These are phyloP conservation scores for Lolium rigidum DNA, from an alignment of 176 grass and related monocot genomes.

Conservation along the genomic window DNA sequence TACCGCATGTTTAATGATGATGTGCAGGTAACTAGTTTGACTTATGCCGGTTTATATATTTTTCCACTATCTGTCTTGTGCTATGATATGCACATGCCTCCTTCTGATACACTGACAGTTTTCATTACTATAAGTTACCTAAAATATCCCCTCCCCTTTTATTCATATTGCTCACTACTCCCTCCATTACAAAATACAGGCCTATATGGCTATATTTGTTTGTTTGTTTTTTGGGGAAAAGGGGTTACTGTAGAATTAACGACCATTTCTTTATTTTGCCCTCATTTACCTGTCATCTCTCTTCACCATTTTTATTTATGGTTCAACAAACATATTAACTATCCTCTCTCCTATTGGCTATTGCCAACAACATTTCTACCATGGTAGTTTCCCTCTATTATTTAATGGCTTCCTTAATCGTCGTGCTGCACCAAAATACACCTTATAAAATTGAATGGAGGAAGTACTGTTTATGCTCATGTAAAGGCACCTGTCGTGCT, in stretches of 20 bases:
- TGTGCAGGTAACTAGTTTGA: conserved; percentile 74
- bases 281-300: neutral
- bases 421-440: neutral
- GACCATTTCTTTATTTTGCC: neutral
- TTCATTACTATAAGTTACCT: neutral
- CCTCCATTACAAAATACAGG: neutral
- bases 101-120: neutral
- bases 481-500: neutral
- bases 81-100: neutral
- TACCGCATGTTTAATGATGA: conserved; percentile 99
- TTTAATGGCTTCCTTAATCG: neutral
- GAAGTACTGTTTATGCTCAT: neutral
- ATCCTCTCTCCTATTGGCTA: neutral
- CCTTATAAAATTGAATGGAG: neutral
- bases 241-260: neutral
- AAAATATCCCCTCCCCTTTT: neutral
- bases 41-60: conserved; percentile 31
- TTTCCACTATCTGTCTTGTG: conserved; percentile 10
- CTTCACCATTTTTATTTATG: neutral
- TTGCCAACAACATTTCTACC: conserved; percentile 3
- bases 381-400: neutral
- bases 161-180: conserved; percentile 7
- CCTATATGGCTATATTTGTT: neutral
- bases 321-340: neutral
- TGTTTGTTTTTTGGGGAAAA: neutral